Evolutionary conservation across 768 basidiomycete species (phyloP).

Genomic region (Suillus occidentalis): DNA sequence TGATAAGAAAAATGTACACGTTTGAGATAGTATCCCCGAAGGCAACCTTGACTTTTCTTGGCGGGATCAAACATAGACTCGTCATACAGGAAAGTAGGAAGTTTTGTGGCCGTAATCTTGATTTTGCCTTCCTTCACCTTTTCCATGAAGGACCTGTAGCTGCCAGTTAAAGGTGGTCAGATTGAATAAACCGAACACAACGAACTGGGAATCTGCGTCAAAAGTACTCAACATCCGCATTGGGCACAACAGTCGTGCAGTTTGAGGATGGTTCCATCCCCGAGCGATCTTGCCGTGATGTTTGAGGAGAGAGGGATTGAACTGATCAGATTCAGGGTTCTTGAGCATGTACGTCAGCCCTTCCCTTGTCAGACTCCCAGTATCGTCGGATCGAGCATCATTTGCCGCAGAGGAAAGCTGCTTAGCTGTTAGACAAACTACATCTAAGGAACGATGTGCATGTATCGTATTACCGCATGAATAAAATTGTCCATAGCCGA

Average conservation of each 20-base stretch:
- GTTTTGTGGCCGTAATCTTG: background rate
- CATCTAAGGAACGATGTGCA: background rate
- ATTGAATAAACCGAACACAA: background rate
- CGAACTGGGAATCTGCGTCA: conserved; percentile 5
- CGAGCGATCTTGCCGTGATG: background rate
- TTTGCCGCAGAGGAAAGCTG: background rate
- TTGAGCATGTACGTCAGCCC: conserved; percentile 5
- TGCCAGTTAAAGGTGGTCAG: too few species aligned
- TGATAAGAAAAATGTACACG: too few species aligned
- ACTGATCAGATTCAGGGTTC: background rate
- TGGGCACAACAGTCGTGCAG: conserved; percentile 3
- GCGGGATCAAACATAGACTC: background rate
- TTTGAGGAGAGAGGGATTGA: background rate
- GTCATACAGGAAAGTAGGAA: conserved; percentile 3
- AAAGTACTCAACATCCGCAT: too few species aligned
- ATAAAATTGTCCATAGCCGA: background rate
- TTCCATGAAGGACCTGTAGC: conserved; percentile 2
- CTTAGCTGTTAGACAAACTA: background rate
- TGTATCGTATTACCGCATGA: conserved; percentile 1
- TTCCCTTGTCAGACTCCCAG: background rate
- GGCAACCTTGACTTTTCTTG: background rate
- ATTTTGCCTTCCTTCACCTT: background rate
- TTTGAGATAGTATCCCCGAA: background rate
- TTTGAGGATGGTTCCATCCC: conserved; percentile 1
- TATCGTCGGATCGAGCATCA: conserved; percentile 1